Evolutionary conservation across 2,329 filamentous ascomycete genomes (phyloP).

Genomic region (Penicillium thymicola): DNA sequence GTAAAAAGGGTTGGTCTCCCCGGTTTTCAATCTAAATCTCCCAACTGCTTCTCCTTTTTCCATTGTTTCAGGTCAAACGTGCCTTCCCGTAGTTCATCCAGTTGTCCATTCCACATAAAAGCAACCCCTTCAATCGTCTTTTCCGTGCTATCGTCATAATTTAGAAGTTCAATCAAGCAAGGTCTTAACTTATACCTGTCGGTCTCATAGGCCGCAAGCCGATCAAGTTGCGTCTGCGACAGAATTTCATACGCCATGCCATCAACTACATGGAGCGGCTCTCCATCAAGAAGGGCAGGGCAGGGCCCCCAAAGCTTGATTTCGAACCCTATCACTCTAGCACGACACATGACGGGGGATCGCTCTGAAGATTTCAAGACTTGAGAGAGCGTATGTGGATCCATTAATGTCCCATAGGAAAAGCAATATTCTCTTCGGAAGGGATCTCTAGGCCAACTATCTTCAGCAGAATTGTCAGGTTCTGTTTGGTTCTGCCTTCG

Average conservation of each 20-base stretch:
- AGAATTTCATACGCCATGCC: conserved; percentile 10
- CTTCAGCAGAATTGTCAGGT: neutral
- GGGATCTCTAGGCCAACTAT: neutral
- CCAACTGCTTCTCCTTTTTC: neutral
- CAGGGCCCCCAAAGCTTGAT: conserved; percentile 11
- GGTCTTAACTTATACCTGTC: conserved; percentile 5
- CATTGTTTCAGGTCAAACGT: conserved; percentile 14
- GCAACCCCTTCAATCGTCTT: conserved; percentile 3
- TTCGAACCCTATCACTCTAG: conserved; percentile 7
- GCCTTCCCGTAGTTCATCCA: conserved; percentile 11
- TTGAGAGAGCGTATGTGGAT: conserved; percentile 5
- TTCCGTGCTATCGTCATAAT: neutral
- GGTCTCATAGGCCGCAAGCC: conserved; percentile 12
- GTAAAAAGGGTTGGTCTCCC: neutral
- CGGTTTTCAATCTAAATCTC: neutral
- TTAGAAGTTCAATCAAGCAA: conserved; percentile 10
- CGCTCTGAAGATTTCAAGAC: conserved; percentile 2
- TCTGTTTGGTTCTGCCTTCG: neutral
- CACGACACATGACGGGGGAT: neutral
- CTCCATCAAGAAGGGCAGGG: conserved; percentile 9
- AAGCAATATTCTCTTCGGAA: conserved; percentile 3
- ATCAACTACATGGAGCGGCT: neutral
- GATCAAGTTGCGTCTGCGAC: conserved; percentile 10
- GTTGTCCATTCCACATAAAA: conserved; percentile 14
- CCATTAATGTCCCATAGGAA: conserved; percentile 11